phyloP scores from a whole-genome alignment of 176 grass and related monocot species.

The Cenchrus fungigraminus region DNA sequence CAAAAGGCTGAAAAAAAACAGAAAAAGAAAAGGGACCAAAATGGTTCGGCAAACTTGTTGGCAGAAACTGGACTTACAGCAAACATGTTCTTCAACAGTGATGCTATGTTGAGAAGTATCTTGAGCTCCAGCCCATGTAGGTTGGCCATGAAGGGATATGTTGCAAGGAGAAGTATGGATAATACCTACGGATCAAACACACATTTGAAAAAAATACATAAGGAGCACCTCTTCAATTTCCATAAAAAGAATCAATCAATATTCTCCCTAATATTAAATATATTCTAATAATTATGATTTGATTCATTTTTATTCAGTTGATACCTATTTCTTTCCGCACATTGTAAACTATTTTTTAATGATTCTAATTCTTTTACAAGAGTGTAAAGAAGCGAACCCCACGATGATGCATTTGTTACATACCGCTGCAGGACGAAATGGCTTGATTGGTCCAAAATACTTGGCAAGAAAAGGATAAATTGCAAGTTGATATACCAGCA shows the following conservation, averaged over 20 bases:
- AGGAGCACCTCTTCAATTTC: neutral
- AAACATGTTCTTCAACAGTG: slow-evolving; percentile 60
- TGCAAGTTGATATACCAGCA: slow-evolving; percentile 59
- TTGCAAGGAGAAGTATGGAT: slow-evolving; percentile 60
- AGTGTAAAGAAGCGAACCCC: neutral
- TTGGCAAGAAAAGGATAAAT: slow-evolving; percentile 60
- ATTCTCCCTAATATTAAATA: neutral
- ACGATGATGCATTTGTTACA: slow-evolving; percentile 25
- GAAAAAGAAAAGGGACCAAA: neutral
- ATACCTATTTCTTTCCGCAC: neutral
- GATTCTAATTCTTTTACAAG: neutral
- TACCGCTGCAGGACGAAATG: slow-evolving; percentile 59
- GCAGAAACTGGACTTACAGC: slow-evolving; percentile 47
- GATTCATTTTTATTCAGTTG: neutral
- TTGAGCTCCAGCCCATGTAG: slow-evolving; percentile 55
- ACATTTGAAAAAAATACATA: slow-evolving; percentile 15
- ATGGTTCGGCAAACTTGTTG: neutral
- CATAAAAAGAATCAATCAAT: neutral
- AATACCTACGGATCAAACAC: slow-evolving; percentile 52
- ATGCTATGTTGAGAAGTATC: slow-evolving; percentile 60
- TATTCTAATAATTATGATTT: neutral
- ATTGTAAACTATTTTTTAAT: neutral
- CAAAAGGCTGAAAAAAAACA: neutral
- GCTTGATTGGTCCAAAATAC: slow-evolving; percentile 51
- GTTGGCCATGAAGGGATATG: slow-evolving; percentile 62